Percentiles rank a stretch among this genome's conserved stretches.
These are phyloP conservation scores for Coniella vitis DNA, from an alignment of 2,329 filamentous ascomycete genomes.

Conservation along the genomic window DNA sequence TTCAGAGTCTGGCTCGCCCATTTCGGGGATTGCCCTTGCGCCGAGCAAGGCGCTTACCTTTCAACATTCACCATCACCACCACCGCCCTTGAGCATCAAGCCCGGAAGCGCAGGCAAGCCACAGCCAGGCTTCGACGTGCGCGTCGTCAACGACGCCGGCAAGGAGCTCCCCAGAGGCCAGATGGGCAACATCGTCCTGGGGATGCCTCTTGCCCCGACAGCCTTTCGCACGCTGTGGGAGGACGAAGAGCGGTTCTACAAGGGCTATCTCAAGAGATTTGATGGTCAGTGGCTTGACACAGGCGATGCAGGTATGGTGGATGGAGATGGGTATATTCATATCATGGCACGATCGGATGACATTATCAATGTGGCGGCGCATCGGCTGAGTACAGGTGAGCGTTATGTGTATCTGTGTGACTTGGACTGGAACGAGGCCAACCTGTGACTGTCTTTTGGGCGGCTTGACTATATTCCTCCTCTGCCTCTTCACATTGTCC, in stretches of 20 bases:
- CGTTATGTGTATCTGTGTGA: conserved; percentile 8
- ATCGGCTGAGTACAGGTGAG: conserved; percentile 79
- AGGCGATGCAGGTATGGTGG: conserved; percentile 82
- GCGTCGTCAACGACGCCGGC: conserved; percentile 75
- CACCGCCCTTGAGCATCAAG: conserved; percentile 54
- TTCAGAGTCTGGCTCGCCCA: conserved; percentile 52
- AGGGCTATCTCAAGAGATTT: conserved; percentile 78
- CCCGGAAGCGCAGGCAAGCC: conserved; percentile 85
- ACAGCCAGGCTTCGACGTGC: conserved; percentile 86
- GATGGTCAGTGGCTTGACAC: conserved; percentile 80
- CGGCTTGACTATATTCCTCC: no score
- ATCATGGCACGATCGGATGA: conserved; percentile 68
- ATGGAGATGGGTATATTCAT: conserved; percentile 61
- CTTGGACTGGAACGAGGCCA: no score
- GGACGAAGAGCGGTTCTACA: conserved; percentile 80
- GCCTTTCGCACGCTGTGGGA: conserved; percentile 81
- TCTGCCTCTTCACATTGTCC: no score
- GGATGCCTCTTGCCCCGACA: conserved; percentile 74
- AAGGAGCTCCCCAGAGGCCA: conserved; percentile 60
- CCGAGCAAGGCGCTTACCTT: conserved; percentile 38
- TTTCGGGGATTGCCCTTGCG: conserved; percentile 47
- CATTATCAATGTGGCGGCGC: conserved; percentile 92
- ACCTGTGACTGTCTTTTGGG: no score
- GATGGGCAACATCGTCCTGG: conserved; percentile 91
- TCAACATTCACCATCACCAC: conserved; percentile 30